Evolutionary conservation across 768 basidiomycete species (phyloP).

Genomic region (Auriscalpium microsporum): DNA sequence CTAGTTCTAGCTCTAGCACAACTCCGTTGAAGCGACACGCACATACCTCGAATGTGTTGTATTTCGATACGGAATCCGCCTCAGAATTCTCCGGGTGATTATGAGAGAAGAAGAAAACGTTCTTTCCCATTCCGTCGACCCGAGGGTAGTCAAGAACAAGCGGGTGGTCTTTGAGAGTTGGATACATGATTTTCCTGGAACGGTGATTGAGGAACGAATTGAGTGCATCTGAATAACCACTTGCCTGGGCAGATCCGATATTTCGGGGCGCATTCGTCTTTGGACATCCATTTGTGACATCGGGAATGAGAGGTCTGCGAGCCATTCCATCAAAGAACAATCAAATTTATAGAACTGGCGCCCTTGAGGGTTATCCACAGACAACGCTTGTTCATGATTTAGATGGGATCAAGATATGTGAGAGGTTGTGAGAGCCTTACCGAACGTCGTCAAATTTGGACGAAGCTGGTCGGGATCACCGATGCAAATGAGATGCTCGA

Average conservation of each 20-base stretch:
- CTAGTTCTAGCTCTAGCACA: too few species aligned
- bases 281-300: constrained; percentile 71
- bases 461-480: constrained; percentile 74
- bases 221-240: not conserved
- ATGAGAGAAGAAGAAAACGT: constrained; percentile 65
- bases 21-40: too few species aligned
- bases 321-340: constrained; percentile 63
- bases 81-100: constrained; percentile 47
- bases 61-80: constrained; percentile 60
- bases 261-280: constrained; percentile 65
- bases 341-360: constrained; percentile 54
- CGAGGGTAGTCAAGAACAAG: constrained; percentile 41
- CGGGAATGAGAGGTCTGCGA: constrained; percentile 43
- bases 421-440: constrained; percentile 26
- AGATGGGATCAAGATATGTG: not conserved
- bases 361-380: constrained; percentile 58
- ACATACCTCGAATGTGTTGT: constrained; percentile 57
- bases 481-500: constrained; percentile 69
- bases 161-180: constrained; percentile 47
- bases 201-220: not conserved
- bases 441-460: constrained; percentile 54
- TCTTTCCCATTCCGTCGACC: constrained; percentile 54
- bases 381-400: constrained; percentile 38
- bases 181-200: constrained; percentile 52
- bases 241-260: constrained; percentile 56